phyloP scores from a whole-genome alignment of 1,139 yeast genomes.

The Debaryomycetaceae sp. region DNA sequence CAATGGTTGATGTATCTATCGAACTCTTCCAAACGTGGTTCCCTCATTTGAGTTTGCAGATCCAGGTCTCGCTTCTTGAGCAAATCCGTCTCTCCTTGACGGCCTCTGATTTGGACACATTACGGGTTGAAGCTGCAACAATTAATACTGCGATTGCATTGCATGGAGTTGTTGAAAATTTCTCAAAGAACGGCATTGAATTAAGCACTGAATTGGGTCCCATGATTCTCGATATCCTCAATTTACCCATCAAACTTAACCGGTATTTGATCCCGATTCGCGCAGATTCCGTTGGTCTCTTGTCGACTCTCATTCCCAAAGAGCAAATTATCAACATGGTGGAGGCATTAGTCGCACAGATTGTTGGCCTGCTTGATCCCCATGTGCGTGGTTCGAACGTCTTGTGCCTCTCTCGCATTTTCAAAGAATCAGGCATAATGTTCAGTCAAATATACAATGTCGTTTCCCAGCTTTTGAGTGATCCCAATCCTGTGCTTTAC shows the following conservation, averaged over 20 bases:
- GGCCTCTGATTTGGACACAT: constrained; percentile 18
- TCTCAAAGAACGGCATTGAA: constrained; percentile 12
- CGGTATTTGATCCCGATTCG: constrained; percentile 37
- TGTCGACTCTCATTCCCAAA: constrained; percentile 32
- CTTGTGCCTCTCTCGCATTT: constrained; percentile 49
- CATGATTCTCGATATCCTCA: constrained; percentile 48
- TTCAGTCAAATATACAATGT: constrained; percentile 42
- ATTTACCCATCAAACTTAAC: constrained; percentile 31
- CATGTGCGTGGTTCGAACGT: constrained; percentile 55
- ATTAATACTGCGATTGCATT: constrained; percentile 57
- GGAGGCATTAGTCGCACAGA: constrained; percentile 44
- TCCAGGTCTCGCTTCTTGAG: constrained; percentile 79
- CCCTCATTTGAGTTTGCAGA: constrained; percentile 64
- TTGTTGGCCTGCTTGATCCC: constrained; percentile 50
- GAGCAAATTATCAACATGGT: constrained; percentile 34
- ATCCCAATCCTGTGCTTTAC: constrained; percentile 81
- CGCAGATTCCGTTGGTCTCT: constrained; percentile 59
- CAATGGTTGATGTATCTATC: constrained; percentile 67
- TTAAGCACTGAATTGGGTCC: constrained; percentile 38
- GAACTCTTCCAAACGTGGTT: constrained; percentile 64
- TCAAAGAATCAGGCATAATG: constrained; percentile 26
- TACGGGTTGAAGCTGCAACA: constrained; percentile 38
- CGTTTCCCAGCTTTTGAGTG: constrained; percentile 49
- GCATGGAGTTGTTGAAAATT: constrained; percentile 40
- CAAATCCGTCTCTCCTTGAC: constrained; percentile 50